phyloP scores from a whole-genome alignment of 768 basidiomycete genomes.

The Wakefieldia striispora region DNA sequence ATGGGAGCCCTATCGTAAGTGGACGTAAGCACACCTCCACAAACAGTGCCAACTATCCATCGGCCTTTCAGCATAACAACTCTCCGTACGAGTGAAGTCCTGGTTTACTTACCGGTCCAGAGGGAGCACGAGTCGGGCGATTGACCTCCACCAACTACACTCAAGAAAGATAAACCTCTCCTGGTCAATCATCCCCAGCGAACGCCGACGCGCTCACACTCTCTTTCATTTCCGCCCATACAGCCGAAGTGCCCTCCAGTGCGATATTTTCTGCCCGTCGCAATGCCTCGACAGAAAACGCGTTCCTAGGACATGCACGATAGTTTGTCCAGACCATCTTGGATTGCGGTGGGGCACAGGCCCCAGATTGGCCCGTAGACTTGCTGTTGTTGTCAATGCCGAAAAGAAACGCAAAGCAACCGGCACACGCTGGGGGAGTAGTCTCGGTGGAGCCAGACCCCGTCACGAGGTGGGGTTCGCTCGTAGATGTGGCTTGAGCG shows the following conservation, averaged over 20 bases:
- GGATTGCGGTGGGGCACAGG: constrained; percentile 19
- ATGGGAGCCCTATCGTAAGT: no score
- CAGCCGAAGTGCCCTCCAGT: constrained; percentile 39
- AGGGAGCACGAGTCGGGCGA: no score
- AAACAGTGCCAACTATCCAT: no score
- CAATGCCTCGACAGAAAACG: constrained; percentile 43
- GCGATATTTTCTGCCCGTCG: constrained; percentile 50
- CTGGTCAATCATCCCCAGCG: constrained; percentile 32
- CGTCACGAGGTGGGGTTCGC: constrained; percentile 38
- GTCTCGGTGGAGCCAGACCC: constrained; percentile 41
- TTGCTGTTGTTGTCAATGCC: constrained; percentile 10
- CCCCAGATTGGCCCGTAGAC: background rate
- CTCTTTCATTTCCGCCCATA: constrained; percentile 50
- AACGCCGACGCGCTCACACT: constrained; percentile 30
- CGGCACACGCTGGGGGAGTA: constrained; percentile 40
- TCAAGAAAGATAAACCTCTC: constrained; percentile 23
- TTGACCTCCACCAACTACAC: no score
- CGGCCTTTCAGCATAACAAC: no score
- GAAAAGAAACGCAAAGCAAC: constrained; percentile 71
- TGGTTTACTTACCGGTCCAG: no score
- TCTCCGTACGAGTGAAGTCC: no score
- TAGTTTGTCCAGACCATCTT: constrained; percentile 28
- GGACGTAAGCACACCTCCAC: no score
- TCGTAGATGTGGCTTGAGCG: constrained; percentile 31
- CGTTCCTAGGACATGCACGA: constrained; percentile 13